Evolutionary conservation across 805 yeast species (phyloP).

Genomic region (Metschnikowia arizonensis): DNA sequence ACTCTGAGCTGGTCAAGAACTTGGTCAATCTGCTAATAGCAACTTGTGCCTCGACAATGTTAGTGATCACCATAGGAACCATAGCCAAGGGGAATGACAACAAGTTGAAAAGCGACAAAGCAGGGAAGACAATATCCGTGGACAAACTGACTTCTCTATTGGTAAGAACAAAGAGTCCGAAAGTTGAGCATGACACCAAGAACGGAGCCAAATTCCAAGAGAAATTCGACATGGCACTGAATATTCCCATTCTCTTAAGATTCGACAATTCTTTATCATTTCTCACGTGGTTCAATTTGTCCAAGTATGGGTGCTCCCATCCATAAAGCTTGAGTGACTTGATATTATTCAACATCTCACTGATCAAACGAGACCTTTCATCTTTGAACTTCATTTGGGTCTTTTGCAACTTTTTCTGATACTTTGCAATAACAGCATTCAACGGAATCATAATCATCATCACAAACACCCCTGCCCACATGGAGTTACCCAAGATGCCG

Average conservation of each 20-base stretch:
- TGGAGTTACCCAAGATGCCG: conserved; percentile 73
- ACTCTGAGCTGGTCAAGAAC: conserved; percentile 71
- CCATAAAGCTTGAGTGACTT: conserved; percentile 91
- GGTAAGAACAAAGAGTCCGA: conserved; percentile 68
- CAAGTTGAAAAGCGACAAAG: conserved; percentile 81
- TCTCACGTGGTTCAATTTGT: conserved; percentile 73
- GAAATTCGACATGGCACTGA: conserved; percentile 66
- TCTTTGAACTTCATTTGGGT: conserved; percentile 88
- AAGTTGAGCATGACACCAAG: conserved; percentile 83
- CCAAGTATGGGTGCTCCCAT: conserved; percentile 87
- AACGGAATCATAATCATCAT: conserved; percentile 76
- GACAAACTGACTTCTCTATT: conserved; percentile 61
- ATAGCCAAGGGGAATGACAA: conserved; percentile 89
- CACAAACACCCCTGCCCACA: conserved; percentile 92
- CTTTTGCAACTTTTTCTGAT: conserved; percentile 71
- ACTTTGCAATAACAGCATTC: conserved; percentile 64
- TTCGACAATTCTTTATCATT: conserved; percentile 80
- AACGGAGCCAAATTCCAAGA: conserved; percentile 86
- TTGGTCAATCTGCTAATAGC: conserved; percentile 70
- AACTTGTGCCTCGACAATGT: conserved; percentile 84
- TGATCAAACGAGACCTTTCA: conserved; percentile 82
- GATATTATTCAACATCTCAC: conserved; percentile 86
- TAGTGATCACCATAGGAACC: conserved; percentile 84
- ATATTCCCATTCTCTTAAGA: conserved; percentile 67
- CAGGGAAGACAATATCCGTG: conserved; percentile 90